These are phyloP conservation scores for Hemileccinum rubropunctum DNA, from an alignment of 768 basidiomycete genomes.

Conservation along the genomic window DNA sequence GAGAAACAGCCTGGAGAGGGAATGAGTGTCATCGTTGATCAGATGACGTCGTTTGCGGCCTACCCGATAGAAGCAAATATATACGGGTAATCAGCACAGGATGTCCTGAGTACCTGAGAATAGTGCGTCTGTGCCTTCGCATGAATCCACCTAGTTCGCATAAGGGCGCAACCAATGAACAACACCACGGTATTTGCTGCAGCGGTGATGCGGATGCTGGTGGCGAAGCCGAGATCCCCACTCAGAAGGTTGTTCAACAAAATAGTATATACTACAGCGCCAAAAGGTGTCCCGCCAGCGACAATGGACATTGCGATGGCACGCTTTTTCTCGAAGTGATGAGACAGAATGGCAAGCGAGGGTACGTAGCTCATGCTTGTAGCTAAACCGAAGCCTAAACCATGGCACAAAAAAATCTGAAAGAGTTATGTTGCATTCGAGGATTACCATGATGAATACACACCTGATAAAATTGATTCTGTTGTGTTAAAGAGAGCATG, in stretches of 20 bases:
- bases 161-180: slow-evolving; percentile 30
- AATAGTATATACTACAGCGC: slow-evolving; percentile 21
- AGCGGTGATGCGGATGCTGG: slow-evolving; percentile 45
- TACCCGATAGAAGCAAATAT: slow-evolving; percentile 26
- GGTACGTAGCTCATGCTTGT: slow-evolving; percentile 39
- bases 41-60: not conserved
- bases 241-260: slow-evolving; percentile 28
- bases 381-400: slow-evolving; percentile 47
- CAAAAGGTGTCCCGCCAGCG: slow-evolving; percentile 34
- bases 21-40: not conserved
- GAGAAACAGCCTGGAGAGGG: slow-evolving; percentile 11
- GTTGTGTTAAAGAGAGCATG: slow-evolving; percentile 42
- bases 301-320: slow-evolving; percentile 43
- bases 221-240: slow-evolving; percentile 34
- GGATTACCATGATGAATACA: slow-evolving; percentile 16
- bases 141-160: slow-evolving; percentile 40
- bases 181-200: slow-evolving; percentile 39
- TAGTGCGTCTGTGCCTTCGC: slow-evolving; percentile 11
- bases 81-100: slow-evolving; percentile 22
- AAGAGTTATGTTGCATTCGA: slow-evolving; percentile 28
- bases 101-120: slow-evolving; percentile 15
- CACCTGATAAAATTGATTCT: slow-evolving; percentile 36
- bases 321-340: slow-evolving; percentile 42
- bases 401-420: slow-evolving; percentile 36
- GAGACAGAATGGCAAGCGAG: slow-evolving; percentile 41